These are phyloP conservation scores for Ophiostoma novo-ulmi DNA, from an alignment of 2,329 filamentous ascomycete species.

Conservation along the genomic window DNA sequence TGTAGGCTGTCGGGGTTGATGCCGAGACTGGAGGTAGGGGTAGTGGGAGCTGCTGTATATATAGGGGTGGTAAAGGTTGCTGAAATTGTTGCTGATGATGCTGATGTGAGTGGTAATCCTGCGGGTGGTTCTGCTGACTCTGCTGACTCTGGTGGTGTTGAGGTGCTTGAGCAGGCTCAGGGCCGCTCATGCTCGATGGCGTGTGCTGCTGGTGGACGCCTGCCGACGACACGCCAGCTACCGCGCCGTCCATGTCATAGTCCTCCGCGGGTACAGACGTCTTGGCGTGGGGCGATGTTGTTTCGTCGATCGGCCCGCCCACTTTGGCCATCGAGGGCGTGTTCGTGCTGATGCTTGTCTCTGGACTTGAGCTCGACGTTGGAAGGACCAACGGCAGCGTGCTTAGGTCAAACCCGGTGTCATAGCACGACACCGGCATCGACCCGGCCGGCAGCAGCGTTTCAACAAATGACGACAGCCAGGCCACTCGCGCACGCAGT, in stretches of 20 bases:
- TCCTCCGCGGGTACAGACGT: background rate
- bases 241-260: background rate
- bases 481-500: slow-evolving; percentile 25
- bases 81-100: background rate
- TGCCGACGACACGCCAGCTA: background rate
- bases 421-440: slow-evolving; percentile 35
- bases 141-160: background rate
- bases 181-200: background rate
- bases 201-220: slow-evolving; percentile 1
- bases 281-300: background rate
- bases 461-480: slow-evolving; percentile 39
- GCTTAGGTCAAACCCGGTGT: slow-evolving; percentile 35
- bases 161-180: background rate
- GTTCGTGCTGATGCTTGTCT: background rate
- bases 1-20: slow-evolving; percentile 16
- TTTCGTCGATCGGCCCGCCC: background rate
- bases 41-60: background rate
- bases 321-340: background rate
- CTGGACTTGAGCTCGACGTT: background rate
- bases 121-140: background rate
- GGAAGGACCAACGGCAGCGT: background rate
- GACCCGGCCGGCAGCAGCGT: slow-evolving; percentile 31
- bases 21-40: background rate
- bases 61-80: background rate
- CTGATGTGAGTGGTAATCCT: background rate